These are phyloP conservation scores for Seiridium cupressi DNA, from an alignment of 2,329 filamentous ascomycete species.

Conservation along the genomic window DNA sequence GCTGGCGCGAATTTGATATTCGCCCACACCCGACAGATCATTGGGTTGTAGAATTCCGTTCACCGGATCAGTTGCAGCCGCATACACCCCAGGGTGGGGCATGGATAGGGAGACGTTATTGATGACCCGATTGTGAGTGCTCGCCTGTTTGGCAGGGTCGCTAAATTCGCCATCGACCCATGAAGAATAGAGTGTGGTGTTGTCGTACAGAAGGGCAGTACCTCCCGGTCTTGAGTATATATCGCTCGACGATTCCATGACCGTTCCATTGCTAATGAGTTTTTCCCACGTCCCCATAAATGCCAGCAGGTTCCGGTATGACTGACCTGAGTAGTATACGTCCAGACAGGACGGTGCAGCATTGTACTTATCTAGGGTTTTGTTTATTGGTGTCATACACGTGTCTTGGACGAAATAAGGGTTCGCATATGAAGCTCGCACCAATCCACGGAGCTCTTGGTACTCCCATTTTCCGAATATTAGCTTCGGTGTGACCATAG, in stretches of 20 bases:
- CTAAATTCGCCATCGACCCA: constrained; percentile 63
- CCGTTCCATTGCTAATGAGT: constrained; percentile 42
- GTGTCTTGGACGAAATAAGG: constrained; percentile 47
- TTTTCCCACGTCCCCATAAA: constrained; percentile 58
- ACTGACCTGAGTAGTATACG: constrained; percentile 67
- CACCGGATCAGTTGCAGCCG: constrained; percentile 56
- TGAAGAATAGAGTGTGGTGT: constrained; percentile 66
- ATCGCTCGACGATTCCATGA: constrained; percentile 28
- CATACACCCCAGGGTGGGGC: constrained; percentile 68
- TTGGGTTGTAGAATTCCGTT: constrained; percentile 72
- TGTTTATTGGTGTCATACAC: constrained; percentile 62
- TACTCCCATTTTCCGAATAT: constrained; percentile 53
- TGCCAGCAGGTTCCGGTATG: constrained; percentile 66
- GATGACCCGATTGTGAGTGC: constrained; percentile 54
- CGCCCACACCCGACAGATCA: constrained; percentile 62
- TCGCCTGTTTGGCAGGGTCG: constrained; percentile 50
- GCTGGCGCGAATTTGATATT: constrained; percentile 66
- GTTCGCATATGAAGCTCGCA: constrained; percentile 65
- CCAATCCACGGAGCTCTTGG: constrained; percentile 50
- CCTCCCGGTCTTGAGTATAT: constrained; percentile 54
- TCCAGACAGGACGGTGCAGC: constrained; percentile 60
- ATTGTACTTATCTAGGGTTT: constrained; percentile 33
- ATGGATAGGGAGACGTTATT: constrained; percentile 78
- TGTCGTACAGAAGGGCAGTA: constrained; percentile 65
- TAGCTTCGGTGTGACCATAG: constrained; percentile 72